These are phyloP conservation scores for Paraurostyla sp. DNA, from an alignment of 73 alveolate genomes.

Conservation along the genomic window DNA sequence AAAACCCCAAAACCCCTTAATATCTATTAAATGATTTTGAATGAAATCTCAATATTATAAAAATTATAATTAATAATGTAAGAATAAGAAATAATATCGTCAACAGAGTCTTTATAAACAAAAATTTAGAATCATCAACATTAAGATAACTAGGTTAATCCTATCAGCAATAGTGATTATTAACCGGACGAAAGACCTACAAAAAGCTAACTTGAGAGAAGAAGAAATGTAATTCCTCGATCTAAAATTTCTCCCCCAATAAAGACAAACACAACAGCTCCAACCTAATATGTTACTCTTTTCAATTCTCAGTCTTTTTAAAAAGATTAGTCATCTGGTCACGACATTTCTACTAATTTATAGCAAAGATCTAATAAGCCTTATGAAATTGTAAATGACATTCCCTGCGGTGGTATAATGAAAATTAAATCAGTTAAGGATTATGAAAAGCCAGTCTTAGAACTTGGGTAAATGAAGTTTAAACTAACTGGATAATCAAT, in stretches of 20 bases:
- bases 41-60: not conserved
- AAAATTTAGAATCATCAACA: not conserved
- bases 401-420: not conserved
- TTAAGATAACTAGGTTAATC: not conserved
- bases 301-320: not conserved
- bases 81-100: conserved; percentile 31
- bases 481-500: not conserved
- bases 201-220: not conserved
- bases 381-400: not conserved
- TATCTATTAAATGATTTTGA: not conserved
- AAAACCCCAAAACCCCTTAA: conserved; percentile 28
- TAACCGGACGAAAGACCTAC: not conserved
- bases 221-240: not conserved
- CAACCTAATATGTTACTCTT: not conserved
- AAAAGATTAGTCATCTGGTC: not conserved
- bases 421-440: not conserved
- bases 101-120: conserved; percentile 13
- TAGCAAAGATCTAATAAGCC: not conserved
- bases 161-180: not conserved
- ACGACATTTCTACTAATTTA: not conserved
- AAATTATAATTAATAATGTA: conserved; percentile 15
- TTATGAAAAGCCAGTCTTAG: not conserved
- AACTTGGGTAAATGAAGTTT: not conserved
- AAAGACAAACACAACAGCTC: not conserved
- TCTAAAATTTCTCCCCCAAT: not conserved